phyloP scores from a whole-genome alignment of 306 rosid genomes.

The Malus fusca region DNA sequence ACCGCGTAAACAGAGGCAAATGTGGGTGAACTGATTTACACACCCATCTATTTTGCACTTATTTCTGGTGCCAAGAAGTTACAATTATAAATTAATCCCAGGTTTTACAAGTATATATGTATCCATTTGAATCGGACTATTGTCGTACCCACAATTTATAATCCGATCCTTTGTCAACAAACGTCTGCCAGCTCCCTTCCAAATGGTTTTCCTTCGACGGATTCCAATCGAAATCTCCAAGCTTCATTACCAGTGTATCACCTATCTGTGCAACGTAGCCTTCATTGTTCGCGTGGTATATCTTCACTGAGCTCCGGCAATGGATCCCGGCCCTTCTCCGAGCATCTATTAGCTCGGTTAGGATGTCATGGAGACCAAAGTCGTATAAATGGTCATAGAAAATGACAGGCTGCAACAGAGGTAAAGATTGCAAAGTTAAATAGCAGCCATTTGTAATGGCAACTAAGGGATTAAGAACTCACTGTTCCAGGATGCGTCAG shows the following conservation, averaged over 20 bases:
- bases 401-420: conserved; percentile 47
- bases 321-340: conserved; percentile 62
- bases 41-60: neutral
- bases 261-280: conserved; percentile 73
- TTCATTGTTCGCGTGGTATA: conserved; percentile 66
- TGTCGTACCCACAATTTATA: conserved; percentile 65
- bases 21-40: too few species aligned
- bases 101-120: neutral
- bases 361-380: conserved; percentile 54
- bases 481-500: conserved; percentile 83
- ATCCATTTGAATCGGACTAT: conserved; percentile 10
- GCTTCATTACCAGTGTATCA: conserved; percentile 56
- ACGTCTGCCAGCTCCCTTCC: conserved; percentile 79
- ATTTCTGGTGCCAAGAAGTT: neutral
- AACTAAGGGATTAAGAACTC: conserved; percentile 25
- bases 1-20: too few species aligned
- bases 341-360: conserved; percentile 55
- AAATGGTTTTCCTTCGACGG: conserved; percentile 63
- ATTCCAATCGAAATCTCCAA: conserved; percentile 72
- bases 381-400: conserved; percentile 73
- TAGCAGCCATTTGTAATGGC: neutral
- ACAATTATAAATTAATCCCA: neutral
- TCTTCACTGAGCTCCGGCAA: conserved; percentile 61
- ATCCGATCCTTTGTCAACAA: conserved; percentile 63
- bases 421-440: neutral